Conservation (phyloP, 2,329 filamentous ascomycete species). For the Trematosphaeria pertusa region DNA sequence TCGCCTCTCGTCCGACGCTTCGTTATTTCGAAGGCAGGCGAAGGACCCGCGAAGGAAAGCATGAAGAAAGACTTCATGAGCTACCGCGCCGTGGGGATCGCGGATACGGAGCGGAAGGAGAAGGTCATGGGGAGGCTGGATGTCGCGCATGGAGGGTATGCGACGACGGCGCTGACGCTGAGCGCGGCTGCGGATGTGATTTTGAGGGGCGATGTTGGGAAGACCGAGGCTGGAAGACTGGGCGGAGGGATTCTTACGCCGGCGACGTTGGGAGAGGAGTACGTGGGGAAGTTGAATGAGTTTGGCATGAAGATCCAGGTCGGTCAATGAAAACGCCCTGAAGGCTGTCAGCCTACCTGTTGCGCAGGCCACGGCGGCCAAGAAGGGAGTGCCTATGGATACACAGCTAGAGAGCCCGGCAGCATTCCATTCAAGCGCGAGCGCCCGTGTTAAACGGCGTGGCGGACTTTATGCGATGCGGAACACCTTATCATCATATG, state of each 20-base stretch:
- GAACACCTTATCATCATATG: too few relatives aligned
- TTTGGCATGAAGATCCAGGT: constrained; percentile 65
- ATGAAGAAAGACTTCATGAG: constrained; percentile 67
- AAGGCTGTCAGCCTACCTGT: neutral
- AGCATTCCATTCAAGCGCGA: too few relatives aligned
- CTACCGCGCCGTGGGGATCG: constrained; percentile 69
- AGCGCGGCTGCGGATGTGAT: constrained; percentile 71
- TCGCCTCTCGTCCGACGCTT: constrained; percentile 38
- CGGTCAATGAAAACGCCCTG: constrained; percentile 15
- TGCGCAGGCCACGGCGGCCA: too few relatives aligned
- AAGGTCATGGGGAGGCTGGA: constrained; percentile 63
- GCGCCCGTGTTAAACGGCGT: too few relatives aligned
- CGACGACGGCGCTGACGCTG: constrained; percentile 69
- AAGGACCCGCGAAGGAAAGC: constrained; percentile 54
- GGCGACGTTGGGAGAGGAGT: constrained; percentile 71
- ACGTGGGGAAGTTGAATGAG: constrained; percentile 67
- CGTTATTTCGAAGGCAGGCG: constrained; percentile 36
- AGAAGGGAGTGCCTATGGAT: too few relatives aligned
- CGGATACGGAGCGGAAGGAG: constrained; percentile 56
- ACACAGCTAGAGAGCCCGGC: too few relatives aligned
- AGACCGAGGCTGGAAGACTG: constrained; percentile 60
- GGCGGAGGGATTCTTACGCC: constrained; percentile 75
- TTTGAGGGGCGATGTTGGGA: constrained; percentile 61
- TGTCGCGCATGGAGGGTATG: constrained; percentile 69
- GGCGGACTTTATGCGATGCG: too few relatives aligned